A percentile compares a stretch with the other conserved stretches of the same genome.
Evolutionary conservation across 805 yeast species (phyloP).

Genomic region (Nakazawaea wickerhamii): DNA sequence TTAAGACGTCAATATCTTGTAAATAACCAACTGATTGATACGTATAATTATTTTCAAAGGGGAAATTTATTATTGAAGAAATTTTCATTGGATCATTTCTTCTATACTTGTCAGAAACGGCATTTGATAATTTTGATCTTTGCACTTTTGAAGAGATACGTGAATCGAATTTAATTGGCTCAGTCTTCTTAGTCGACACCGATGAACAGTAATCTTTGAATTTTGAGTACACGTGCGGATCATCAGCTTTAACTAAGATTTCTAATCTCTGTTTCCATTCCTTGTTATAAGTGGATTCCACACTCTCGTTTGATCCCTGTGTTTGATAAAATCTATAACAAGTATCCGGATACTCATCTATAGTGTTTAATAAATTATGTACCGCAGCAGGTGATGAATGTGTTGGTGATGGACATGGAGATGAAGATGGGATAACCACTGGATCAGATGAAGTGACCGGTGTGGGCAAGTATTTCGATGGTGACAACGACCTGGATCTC

Average conservation of each 20-base stretch:
- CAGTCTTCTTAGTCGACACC: constrained; percentile 19
- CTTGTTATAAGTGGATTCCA: constrained; percentile 32
- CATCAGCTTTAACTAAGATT: constrained; percentile 35
- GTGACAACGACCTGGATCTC: constrained; percentile 27
- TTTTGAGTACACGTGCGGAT: constrained; percentile 32
- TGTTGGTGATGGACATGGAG: constrained; percentile 23
- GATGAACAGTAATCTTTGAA: constrained; percentile 33
- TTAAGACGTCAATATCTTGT: constrained; percentile 42
- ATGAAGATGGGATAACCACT: constrained; percentile 21
- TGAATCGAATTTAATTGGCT: constrained; percentile 11
- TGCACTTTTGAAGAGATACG: constrained; percentile 12
- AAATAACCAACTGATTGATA: constrained; percentile 43
- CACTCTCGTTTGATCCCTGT: constrained; percentile 21
- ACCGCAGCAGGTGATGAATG: constrained; percentile 10
- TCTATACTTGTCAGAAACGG: constrained; percentile 12
- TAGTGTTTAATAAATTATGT: constrained; percentile 15
- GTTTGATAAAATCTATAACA: constrained; percentile 27
- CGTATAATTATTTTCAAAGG: constrained; percentile 48
- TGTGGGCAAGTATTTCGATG: constrained; percentile 16
- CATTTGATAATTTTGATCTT: constrained; percentile 11
- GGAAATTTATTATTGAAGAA: constrained; percentile 33
- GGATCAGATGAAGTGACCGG: constrained; percentile 7
- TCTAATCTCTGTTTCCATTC: constrained; percentile 41
- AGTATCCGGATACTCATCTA: constrained; percentile 30
- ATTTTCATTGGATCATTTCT: constrained; percentile 8